Conservation (phyloP, 192 early-diverging fungal genomes). For the Dimargaris verticillata region DNA sequence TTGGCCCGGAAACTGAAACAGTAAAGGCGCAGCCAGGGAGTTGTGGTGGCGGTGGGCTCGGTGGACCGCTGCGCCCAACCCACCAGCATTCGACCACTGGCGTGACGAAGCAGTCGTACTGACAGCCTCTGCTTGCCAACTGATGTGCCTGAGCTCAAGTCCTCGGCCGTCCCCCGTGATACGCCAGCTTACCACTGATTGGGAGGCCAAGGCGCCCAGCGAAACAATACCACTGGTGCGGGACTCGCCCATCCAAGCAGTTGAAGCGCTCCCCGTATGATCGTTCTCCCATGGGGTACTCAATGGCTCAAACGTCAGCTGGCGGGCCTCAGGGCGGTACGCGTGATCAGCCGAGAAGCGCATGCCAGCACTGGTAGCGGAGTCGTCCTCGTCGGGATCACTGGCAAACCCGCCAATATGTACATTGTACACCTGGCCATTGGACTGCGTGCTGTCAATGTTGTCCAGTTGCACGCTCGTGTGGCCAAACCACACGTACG, state of each 20-base stretch:
- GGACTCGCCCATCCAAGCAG: conserved; percentile 1
- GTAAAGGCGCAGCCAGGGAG: not conserved
- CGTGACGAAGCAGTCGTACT: not conserved
- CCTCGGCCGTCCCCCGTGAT: not conserved
- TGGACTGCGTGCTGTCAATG: not conserved
- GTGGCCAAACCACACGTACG: not conserved
- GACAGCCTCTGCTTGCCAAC: not conserved
- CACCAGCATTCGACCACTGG: not conserved
- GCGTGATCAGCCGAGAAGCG: not conserved
- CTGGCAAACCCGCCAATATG: not conserved
- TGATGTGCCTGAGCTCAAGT: not conserved
- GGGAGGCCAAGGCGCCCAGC: not conserved
- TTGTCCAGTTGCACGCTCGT: not conserved
- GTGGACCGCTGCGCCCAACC: not conserved
- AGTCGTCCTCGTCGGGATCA: not conserved
- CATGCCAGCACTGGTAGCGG: not conserved
- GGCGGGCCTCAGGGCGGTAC: not conserved
- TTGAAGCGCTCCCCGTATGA: not conserved
- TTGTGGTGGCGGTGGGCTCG: not conserved
- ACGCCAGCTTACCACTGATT: not conserved
- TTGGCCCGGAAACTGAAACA: not conserved
- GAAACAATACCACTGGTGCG: not conserved
- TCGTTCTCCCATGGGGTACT: not conserved
- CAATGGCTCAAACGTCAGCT: not conserved
- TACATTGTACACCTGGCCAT: not conserved